These are phyloP conservation scores for Pseudonectria buxi DNA, from an alignment of 2,329 filamentous ascomycete species.

Conservation along the genomic window DNA sequence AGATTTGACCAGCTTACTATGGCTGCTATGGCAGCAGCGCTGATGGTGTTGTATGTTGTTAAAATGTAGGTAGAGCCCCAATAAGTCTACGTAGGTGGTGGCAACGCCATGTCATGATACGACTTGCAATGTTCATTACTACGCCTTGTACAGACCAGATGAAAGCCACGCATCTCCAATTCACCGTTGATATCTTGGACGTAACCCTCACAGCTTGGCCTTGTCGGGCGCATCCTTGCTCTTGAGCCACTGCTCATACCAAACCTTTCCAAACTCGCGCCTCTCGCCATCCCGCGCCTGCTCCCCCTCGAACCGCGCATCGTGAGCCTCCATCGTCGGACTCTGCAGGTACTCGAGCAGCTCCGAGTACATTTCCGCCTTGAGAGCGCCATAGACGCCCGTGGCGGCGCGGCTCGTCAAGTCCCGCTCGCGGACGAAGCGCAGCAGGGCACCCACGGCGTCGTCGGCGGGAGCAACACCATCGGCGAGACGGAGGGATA, in stretches of 20 bases:
- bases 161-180: no score
- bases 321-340: constrained; percentile 41
- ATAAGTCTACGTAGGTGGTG: no score
- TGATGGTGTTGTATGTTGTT: no score
- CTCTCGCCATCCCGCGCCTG: constrained; percentile 35
- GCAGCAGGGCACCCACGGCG: constrained; percentile 55
- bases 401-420: constrained; percentile 56
- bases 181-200: no score
- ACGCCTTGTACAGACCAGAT: no score
- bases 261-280: constrained; percentile 37
- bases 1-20: no score
- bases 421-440: constrained; percentile 51
- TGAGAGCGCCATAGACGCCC: constrained; percentile 64
- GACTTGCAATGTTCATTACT: no score
- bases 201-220: no score
- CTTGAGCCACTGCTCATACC: constrained; percentile 43
- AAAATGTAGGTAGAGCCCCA: no score
- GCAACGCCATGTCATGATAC: no score
- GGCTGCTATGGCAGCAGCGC: no score
- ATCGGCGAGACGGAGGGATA: constrained; percentile 64
- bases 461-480: constrained; percentile 38
- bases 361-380: constrained; percentile 69
- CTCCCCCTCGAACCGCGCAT: constrained; percentile 40
- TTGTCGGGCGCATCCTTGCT: constrained; percentile 32
- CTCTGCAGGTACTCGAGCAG: constrained; percentile 51